Conservation (phyloP, 2,329 filamentous ascomycete species). For the Pyrenophora graminea region DNA sequence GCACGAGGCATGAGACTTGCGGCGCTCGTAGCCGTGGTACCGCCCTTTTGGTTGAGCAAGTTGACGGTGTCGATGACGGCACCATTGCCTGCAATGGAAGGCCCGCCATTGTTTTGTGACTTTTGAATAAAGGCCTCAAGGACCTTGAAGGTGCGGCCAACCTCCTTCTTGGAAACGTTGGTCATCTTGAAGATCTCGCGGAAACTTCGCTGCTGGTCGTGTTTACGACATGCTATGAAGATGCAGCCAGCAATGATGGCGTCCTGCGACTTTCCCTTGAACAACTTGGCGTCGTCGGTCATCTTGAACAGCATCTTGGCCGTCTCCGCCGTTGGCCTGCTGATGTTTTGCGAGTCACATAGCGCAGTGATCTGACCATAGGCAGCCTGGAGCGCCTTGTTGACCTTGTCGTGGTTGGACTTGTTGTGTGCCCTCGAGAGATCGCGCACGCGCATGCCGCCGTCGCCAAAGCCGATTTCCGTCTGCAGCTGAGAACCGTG, state of each 20-base stretch:
- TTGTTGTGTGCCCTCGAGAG: slow-evolving; percentile 85
- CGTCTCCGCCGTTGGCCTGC: slow-evolving; percentile 79
- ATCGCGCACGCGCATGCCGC: slow-evolving; percentile 70
- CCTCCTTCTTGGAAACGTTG: slow-evolving; percentile 94
- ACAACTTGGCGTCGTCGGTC: slow-evolving; percentile 86
- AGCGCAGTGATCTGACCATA: slow-evolving; percentile 86
- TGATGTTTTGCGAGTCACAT: slow-evolving; percentile 70
- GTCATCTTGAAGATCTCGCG: slow-evolving; percentile 93
- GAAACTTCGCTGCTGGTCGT: slow-evolving; percentile 85
- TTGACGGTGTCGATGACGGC: slow-evolving; percentile 56
- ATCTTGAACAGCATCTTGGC: slow-evolving; percentile 96
- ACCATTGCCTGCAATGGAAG: slow-evolving; percentile 41
- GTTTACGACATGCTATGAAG: slow-evolving; percentile 95
- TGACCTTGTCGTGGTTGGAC: slow-evolving; percentile 77
- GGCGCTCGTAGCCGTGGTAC: slow-evolving; percentile 76
- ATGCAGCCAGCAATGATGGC: slow-evolving; percentile 95
- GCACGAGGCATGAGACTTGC: slow-evolving; percentile 86
- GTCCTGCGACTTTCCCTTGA: slow-evolving; percentile 95
- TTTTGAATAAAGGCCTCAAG: slow-evolving; percentile 86
- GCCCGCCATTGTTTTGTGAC: slow-evolving; percentile 48
- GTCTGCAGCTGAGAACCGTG: slow-evolving; percentile 90
- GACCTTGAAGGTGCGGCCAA: slow-evolving; percentile 90
- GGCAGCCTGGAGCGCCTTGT: slow-evolving; percentile 78
- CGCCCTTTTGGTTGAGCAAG: slow-evolving; percentile 60
- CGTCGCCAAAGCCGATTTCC: slow-evolving; percentile 80